Evolutionary conservation across 202 grass and related monocot species (phyloP), one percentile per base, ranked within the genome.

Genomic region (Hordeum pubiflorum): DNA sequence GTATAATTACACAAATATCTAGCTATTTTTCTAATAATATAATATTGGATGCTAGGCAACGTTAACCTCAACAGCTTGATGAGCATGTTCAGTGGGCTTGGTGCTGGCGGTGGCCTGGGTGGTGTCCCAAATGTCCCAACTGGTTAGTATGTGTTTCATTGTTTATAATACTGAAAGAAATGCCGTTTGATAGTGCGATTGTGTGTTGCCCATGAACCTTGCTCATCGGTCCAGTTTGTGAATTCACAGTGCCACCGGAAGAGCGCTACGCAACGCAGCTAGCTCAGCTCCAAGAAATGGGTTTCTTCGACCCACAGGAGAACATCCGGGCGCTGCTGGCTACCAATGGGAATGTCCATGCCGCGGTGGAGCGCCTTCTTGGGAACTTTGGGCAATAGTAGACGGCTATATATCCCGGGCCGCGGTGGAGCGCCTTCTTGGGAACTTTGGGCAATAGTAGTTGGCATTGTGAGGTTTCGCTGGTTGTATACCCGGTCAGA

Each of bases 221-320:
- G n/a, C 60, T 56, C 61, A 23, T 29, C 22, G 3, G 37, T 79
- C 27, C 24, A 72, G 3, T 58, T 18, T 18, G 24, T 34, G 17
- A 70, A 63, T 75, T 80, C 58, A 14, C 86, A 91, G 92, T 89
- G 74, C 87, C 92, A 62, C 84, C 84, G 22, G 92, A 94, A 75
- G 89, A 91, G 52, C 84, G 89, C 36, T 94, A 87, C 20, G 92
- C 92, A 43, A 86, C 87, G 24, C 92, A 94, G 27, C 82, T 94
- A 6, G 62, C 89, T 50, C 92, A 94, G 70, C 87, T 94, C 75
- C 89, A 87, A 39, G 92, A 94, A 78, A 94, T 91, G 92, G 89
- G 92, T 58, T 94, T 94, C 75, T 81, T 91, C 11, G 92, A 94
- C 65, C 81, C 89, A 13, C 89, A 89, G 39, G 92, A 94, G 75